Conservation (phyloP, 108 stramenopile genomes). For the Stephanodiscus triporus region DNA sequence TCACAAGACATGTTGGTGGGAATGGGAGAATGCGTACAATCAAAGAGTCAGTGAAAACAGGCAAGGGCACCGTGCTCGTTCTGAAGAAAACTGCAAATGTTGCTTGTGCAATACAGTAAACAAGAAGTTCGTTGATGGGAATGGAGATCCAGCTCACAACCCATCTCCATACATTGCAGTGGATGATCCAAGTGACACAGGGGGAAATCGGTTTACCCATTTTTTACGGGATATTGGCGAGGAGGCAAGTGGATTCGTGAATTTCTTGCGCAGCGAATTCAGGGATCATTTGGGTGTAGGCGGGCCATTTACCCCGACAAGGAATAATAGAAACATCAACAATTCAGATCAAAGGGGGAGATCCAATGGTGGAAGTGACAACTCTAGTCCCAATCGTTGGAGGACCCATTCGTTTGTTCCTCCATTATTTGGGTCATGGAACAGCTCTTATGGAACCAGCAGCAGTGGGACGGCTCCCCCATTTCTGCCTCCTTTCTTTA, state of each 20-base stretch:
- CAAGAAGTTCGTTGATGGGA: slow-evolving; percentile 38
- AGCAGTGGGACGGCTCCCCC: not conserved
- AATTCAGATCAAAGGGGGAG: no score
- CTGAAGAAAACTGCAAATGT: slow-evolving; percentile 29
- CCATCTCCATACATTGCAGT: slow-evolving; percentile 27
- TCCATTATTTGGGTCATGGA: not conserved
- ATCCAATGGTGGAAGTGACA: not conserved
- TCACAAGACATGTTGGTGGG: slow-evolving; percentile 51
- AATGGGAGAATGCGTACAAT: slow-evolving; percentile 44
- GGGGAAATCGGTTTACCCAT: slow-evolving; percentile 11
- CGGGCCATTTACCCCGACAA: not conserved
- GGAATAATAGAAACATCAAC: not conserved
- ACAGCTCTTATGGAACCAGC: not conserved
- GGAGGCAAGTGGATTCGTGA: not conserved
- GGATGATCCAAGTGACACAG: slow-evolving; percentile 10
- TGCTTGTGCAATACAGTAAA: slow-evolving; percentile 47
- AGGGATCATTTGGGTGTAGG: not conserved
- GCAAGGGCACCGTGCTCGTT: not conserved
- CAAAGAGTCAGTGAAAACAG: slow-evolving; percentile 17
- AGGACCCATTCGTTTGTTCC: not conserved
- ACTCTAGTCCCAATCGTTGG: not conserved
- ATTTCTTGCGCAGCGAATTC: not conserved
- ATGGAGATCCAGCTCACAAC: slow-evolving; percentile 40
- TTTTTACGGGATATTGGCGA: slow-evolving; percentile 6
- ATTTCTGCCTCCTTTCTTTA: slow-evolving; percentile 8